phyloP scores from a whole-genome alignment of 1,139 yeast genomes.

The Pichia sp. region DNA sequence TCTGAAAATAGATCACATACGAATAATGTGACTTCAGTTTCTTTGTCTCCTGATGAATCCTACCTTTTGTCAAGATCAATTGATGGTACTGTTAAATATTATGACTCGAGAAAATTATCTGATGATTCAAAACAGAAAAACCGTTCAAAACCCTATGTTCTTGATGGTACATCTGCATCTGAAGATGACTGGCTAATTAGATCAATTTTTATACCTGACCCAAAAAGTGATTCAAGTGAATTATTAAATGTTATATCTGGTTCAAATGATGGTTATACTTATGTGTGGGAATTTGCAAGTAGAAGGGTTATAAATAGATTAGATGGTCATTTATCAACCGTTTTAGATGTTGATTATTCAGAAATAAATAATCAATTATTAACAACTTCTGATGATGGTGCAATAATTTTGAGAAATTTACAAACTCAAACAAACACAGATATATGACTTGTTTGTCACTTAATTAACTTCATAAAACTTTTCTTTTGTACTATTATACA shows the following conservation, averaged over 20 bases:
- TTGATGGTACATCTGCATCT: constrained; percentile 56
- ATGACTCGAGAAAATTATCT: constrained; percentile 40
- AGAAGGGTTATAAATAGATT: constrained; percentile 42
- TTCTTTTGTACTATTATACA: background rate
- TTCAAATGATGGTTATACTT: constrained; percentile 52
- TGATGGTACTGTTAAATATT: constrained; percentile 52
- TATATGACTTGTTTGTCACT: background rate
- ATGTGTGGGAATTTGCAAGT: constrained; percentile 56
- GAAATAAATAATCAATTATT: constrained; percentile 37
- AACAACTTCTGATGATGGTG: constrained; percentile 47
- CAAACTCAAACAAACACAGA: constrained; percentile 1
- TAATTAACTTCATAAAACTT: background rate
- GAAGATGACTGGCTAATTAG: constrained; percentile 48
- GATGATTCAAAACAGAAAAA: constrained; percentile 25
- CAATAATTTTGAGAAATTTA: constrained; percentile 38
- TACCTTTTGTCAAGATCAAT: constrained; percentile 49
- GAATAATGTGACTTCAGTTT: constrained; percentile 46
- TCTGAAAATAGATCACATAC: constrained; percentile 35
- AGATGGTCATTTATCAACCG: constrained; percentile 58
- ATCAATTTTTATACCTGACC: constrained; percentile 33
- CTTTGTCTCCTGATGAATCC: constrained; percentile 45
- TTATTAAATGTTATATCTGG: constrained; percentile 35
- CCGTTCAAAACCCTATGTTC: constrained; percentile 40
- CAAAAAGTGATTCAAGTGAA: constrained; percentile 11
- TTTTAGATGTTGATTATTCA: constrained; percentile 47